phyloP scores from a whole-genome alignment of 1,139 yeast genomes.

The Chernovozyma aurita region DNA sequence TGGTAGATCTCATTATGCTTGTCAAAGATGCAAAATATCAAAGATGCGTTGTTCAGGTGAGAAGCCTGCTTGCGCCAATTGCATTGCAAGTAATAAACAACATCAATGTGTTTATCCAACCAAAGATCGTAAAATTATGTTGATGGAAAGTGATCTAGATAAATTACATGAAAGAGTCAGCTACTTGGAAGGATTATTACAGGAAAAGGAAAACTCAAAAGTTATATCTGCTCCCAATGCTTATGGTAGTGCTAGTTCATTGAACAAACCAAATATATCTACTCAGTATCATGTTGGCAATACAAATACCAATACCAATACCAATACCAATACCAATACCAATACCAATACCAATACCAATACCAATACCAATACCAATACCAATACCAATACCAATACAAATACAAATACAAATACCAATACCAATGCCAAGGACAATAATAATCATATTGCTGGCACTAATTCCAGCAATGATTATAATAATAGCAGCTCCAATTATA shows the following conservation, averaged over 20 bases:
- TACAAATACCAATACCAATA: neutral
- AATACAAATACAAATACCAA: neutral
- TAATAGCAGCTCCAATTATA: neutral
- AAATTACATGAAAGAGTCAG: constrained; percentile 38
- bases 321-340: neutral
- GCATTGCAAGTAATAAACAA: constrained; percentile 29
- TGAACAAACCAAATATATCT: neutral
- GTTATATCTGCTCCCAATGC: neutral
- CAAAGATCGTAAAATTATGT: constrained; percentile 47
- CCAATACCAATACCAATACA: neutral
- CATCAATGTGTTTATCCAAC: constrained; percentile 44
- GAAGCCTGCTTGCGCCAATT: constrained; percentile 36
- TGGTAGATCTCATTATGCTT: constrained; percentile 40
- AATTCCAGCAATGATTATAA: neutral
- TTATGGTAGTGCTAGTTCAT: neutral
- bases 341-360: constrained; percentile 1
- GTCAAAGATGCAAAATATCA: constrained; percentile 34
- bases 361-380: neutral
- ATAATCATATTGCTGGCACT: too few species aligned
- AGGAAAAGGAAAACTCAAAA: constrained; percentile 2
- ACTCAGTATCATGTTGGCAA: neutral
- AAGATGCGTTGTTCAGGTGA: constrained; percentile 44
- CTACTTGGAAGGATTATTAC: constrained; percentile 22
- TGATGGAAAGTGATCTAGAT: constrained; percentile 48
- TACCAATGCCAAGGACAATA: neutral